Conservation (phyloP, 176 grass and related monocot genomes). For the Miscanthus lutarioriparius region DNA sequence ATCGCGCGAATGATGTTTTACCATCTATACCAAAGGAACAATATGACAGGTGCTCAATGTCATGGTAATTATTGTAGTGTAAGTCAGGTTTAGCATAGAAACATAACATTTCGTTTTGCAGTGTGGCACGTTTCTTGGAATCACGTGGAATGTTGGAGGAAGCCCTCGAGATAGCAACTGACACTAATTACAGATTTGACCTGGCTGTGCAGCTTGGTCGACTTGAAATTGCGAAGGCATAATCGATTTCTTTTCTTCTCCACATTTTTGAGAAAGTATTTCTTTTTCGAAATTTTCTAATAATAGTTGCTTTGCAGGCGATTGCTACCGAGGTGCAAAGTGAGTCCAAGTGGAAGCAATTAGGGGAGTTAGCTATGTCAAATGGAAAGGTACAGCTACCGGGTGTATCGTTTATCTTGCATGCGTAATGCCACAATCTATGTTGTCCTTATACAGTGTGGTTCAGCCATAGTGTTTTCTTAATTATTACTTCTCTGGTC, state of each 20-base stretch:
- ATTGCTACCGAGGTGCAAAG: constrained; percentile 93
- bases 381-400: constrained; percentile 70
- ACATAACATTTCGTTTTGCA: constrained; percentile 46
- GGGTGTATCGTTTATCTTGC: constrained; percentile 5
- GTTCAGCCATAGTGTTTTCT: constrained; percentile 1
- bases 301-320: constrained; percentile 53
- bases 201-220: constrained; percentile 89
- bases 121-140: constrained; percentile 97
- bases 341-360: constrained; percentile 96
- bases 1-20: constrained; percentile 76
- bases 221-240: constrained; percentile 92
- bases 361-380: constrained; percentile 94
- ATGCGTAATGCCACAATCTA: background rate
- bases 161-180: constrained; percentile 94
- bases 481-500: background rate
- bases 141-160: constrained; percentile 96
- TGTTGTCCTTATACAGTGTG: background rate
- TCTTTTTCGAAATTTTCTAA: constrained; percentile 25
- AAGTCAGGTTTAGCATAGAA: constrained; percentile 17
- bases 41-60: constrained; percentile 72
- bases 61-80: constrained; percentile 6
- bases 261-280: constrained; percentile 1
- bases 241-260: constrained; percentile 25
- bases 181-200: constrained; percentile 98
- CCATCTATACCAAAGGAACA: constrained; percentile 95